Base-by-base conservation (phyloP, 495 filamentous ascomycete species). In the Penicillium lagena region DNA sequence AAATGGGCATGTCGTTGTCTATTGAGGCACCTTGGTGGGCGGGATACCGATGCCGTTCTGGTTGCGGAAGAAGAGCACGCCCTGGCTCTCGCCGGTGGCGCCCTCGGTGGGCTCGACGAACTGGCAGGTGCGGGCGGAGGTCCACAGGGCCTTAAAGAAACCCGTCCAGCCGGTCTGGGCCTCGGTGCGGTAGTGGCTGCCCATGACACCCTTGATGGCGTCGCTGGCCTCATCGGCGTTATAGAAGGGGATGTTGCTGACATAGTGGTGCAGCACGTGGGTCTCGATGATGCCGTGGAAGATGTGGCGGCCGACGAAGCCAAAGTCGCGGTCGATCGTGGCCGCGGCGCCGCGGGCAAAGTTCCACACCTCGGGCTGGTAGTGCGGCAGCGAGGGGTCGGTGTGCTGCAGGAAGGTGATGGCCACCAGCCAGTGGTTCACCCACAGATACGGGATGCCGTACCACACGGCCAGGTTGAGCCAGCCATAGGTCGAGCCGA, bases 371-470 rank as follows among this genome's bases (percentile, higher is more conserved):
- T 76, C 63, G 42, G 73, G 67, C 46, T 71, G 56, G 59, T 79
- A 81, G 61, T 81, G 77, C 40, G 77, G 77, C 12, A 81, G 71
- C 30, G 66, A 68, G 35, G 77, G 77, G 54, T 81, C 77, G 44
- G 77, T 81, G 67, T 81, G 77, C 59, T 81, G 77, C 37, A 81
- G 70, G 68, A 66, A 80, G 42, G 77, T 81, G 52, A 81, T 81
- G 55, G 77, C 76, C 22, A 81, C 77, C 78, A 78, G 74, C 75
- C 93, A 98, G 80, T 97, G 91, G 79, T 98, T 95, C 17, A 97
- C 93, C 91, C 91, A 96, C 50, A 97, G 72, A 64, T 96, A 98
- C 9, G 93, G 93, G 45, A 94, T 57, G 58, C 87, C 81, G 66
- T 97, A 98, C 90, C 93, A 97, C 35, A 98, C 83, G 27, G 85